Percentiles rank a stretch among this genome's conserved stretches.
phyloP scores from a whole-genome alignment of 495 filamentous ascomycete species.

The Neurospora sp. region DNA sequence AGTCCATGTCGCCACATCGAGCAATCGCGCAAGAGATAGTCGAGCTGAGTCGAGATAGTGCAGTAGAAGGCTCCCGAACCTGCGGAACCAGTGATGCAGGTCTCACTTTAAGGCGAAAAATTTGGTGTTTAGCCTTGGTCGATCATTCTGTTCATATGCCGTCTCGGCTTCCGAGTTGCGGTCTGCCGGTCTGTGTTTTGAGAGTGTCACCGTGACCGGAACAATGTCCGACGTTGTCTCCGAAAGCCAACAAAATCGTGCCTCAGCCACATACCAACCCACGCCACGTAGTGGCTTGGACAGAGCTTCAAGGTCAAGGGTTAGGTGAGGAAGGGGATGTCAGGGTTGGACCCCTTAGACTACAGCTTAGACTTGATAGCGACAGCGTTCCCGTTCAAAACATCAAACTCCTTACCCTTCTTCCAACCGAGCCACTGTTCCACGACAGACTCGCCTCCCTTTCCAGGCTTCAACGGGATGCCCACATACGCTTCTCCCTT shows the following conservation, averaged over 20 bases:
- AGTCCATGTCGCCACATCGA: not conserved
- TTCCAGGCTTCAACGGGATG: constrained; percentile 48
- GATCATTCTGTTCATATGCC: not conserved
- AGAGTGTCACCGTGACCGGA: not conserved
- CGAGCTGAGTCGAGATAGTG: not conserved
- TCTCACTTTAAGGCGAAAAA: not conserved
- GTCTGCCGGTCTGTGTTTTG: not conserved
- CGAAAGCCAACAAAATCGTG: not conserved
- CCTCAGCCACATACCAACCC: not conserved
- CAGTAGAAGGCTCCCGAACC: not conserved
- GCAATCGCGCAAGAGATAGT: not conserved
- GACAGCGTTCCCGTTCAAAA: constrained; percentile 43
- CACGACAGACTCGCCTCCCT: constrained; percentile 61
- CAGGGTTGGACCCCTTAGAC: not conserved
- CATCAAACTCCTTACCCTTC: constrained; percentile 55
- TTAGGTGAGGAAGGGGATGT: not conserved
- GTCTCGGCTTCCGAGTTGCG: not conserved
- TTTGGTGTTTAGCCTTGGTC: not conserved
- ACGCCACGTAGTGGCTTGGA: not conserved
- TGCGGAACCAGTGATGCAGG: not conserved
- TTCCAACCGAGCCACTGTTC: constrained; percentile 71
- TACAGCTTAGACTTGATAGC: not conserved
- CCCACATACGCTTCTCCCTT: constrained; percentile 55
- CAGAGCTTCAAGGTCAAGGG: not conserved
- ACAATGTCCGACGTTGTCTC: not conserved